phyloP scores from a whole-genome alignment of 768 basidiomycete species.

The Collybia nuda region DNA sequence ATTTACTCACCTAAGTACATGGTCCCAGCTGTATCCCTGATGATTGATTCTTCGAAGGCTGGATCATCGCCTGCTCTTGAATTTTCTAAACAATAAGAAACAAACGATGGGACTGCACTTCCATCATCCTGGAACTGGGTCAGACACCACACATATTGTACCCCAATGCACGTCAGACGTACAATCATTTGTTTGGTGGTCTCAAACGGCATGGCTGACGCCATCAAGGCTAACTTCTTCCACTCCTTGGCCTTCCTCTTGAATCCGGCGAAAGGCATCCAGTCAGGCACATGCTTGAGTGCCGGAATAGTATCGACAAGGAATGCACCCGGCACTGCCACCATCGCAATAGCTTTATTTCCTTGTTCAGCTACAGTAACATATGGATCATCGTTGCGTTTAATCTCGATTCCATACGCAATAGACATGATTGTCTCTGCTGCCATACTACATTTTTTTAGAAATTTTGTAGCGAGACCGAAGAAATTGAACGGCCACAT shows the following conservation, averaged over 20 bases:
- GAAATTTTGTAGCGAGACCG: neutral
- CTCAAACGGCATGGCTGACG: slow-evolving; percentile 21
- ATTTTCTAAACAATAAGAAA: slow-evolving; percentile 14
- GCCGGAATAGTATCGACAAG: slow-evolving; percentile 14
- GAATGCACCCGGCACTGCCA: slow-evolving; percentile 4
- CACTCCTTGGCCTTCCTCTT: slow-evolving; percentile 12
- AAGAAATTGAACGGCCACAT: neutral
- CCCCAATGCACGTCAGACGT: slow-evolving; percentile 1
- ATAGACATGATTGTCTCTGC: neutral
- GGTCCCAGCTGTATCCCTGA: slow-evolving; percentile 21
- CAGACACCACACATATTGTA: neutral
- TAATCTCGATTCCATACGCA: no score
- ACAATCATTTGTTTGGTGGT: slow-evolving; percentile 5
- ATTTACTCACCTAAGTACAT: slow-evolving; percentile 21
- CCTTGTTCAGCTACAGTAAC: no score
- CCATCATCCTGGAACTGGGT: slow-evolving; percentile 15
- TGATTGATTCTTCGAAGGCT: slow-evolving; percentile 16
- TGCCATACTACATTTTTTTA: slow-evolving; percentile 3
- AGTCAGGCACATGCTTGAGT: slow-evolving; percentile 12
- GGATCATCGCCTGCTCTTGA: slow-evolving; percentile 12
- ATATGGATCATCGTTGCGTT: no score
- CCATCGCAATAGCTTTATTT: no score
- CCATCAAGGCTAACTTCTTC: slow-evolving; percentile 5
- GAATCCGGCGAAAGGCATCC: slow-evolving; percentile 16
- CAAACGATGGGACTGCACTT: slow-evolving; percentile 18